Conservation (phyloP, 2,329 filamentous ascomycete species). For the Fusarium sp. region DNA sequence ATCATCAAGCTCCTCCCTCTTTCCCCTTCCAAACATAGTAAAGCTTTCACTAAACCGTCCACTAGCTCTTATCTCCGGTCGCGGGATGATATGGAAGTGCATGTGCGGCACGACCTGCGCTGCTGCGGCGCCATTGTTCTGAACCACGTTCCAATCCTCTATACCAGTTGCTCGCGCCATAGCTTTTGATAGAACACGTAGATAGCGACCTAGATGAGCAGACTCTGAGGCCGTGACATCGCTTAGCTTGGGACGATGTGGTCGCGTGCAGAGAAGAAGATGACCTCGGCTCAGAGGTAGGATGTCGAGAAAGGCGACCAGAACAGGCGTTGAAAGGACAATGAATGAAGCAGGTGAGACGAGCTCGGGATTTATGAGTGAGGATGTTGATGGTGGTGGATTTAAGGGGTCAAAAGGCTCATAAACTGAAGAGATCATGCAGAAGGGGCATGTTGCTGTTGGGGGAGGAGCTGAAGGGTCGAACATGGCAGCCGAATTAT, state of each 20-base stretch:
- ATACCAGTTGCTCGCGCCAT: slow-evolving; percentile 76
- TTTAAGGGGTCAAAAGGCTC: slow-evolving; percentile 57
- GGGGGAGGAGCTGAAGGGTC: slow-evolving; percentile 52
- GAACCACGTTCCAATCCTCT: slow-evolving; percentile 93
- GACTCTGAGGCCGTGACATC: slow-evolving; percentile 74
- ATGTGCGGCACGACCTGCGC: slow-evolving; percentile 94
- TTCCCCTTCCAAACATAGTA: slow-evolving; percentile 84
- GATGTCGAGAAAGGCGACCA: slow-evolving; percentile 93
- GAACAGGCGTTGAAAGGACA: slow-evolving; percentile 79
- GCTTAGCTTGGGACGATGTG: slow-evolving; percentile 81
- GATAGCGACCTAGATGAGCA: slow-evolving; percentile 72
- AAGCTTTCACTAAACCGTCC: slow-evolving; percentile 71
- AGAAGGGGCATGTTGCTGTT: slow-evolving; percentile 68
- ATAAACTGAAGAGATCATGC: slow-evolving; percentile 65
- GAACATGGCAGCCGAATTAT: slow-evolving; percentile 44
- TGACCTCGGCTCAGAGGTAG: slow-evolving; percentile 87
- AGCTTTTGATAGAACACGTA: slow-evolving; percentile 78
- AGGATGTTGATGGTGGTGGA: slow-evolving; percentile 55
- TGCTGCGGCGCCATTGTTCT: slow-evolving; percentile 91
- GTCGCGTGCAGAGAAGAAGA: slow-evolving; percentile 81
- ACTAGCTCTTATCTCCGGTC: slow-evolving; percentile 73
- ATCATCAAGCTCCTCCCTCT: slow-evolving; percentile 79
- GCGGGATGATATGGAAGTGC: slow-evolving; percentile 93
- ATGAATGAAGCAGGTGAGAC: slow-evolving; percentile 66
- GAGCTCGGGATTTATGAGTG: slow-evolving; percentile 47